Base-by-base conservation (phyloP, 768 basidiomycete species). In the Udeniomyces megalosporus region DNA sequence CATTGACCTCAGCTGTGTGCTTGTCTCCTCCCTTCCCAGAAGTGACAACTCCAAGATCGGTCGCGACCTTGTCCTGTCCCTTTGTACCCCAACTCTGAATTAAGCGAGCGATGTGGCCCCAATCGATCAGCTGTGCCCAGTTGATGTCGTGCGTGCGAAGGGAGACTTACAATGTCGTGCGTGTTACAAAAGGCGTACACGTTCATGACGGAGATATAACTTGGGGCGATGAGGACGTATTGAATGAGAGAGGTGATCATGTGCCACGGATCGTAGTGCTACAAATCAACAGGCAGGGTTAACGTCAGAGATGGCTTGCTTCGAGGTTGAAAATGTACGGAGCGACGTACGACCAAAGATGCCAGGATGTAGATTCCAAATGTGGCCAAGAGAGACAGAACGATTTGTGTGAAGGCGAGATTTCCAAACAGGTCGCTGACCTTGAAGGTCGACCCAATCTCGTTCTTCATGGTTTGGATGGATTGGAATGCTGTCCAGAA, bases 181-280 rank as follows among this genome's bases (percentile, higher is more conserved):
- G 62, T 63, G 28, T 65, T 65, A 51, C 63, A 59, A 52, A 60
- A 65, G 17, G 63, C 63, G 58, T 65, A 65, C 14, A 65, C 63
- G 54, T 65, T 65, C 58, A 65, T 60, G 50, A 65, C 63, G n/a
- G 50, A 60, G 70, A 93, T 93, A 69, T 92, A 96, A 0, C 89
- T 89, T 2, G 93, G 93, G 0, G 90, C 87, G 78, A 96, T 82
- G 65, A 95, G 79, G 26, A 86, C 72, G 70, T 92, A 93, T 71
- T 91, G 52, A n/a, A 91, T 29, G 75, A 97, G 92, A 5, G 86
- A 88, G 0, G 95, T 96, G 69, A 99, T 78, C 89, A 99, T 87
- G 72, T 99, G 95, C 89, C 91, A 95, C 2, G 93, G 93, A 68
- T 97, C 91, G 68, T 95, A 83, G 46, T 65, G 63, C 60, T 61